phyloP scores from a whole-genome alignment of 2,329 filamentous ascomycete species.

The Trichoderma sp. region DNA sequence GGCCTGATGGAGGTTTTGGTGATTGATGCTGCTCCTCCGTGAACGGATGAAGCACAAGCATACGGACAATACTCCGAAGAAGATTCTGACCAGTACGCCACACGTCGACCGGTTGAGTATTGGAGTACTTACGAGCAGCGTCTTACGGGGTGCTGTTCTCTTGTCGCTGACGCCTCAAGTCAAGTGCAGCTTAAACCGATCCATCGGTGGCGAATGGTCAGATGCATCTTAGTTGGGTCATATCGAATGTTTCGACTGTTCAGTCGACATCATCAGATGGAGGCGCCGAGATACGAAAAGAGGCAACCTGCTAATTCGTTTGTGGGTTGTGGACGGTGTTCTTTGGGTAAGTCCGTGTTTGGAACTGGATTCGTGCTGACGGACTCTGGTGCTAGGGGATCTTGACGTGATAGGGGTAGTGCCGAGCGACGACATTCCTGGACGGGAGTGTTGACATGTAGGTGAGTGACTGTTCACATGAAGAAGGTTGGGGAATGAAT shows the following conservation, averaged over 20 bases:
- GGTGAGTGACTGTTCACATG: too few species aligned
- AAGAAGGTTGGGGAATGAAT: too few species aligned
- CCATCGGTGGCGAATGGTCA: not conserved
- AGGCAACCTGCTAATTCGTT: not conserved
- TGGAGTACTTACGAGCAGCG: too few species aligned
- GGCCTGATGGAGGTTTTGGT: too few species aligned
- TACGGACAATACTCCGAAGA: not conserved
- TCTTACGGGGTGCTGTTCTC: too few species aligned
- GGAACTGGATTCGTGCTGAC: not conserved
- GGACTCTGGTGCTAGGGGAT: not conserved
- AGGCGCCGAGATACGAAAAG: conserved; percentile 15
- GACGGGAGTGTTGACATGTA: too few species aligned
- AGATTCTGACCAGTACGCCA: not conserved
- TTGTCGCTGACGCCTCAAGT: too few species aligned
- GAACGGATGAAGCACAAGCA: not conserved
- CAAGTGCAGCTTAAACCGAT: not conserved
- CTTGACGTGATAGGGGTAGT: not conserved
- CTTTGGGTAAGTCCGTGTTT: too few species aligned
- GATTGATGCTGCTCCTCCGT: too few species aligned
- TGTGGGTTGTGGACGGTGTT: too few species aligned
- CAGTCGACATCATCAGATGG: not conserved
- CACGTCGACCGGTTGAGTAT: not conserved
- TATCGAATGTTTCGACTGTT: not conserved
- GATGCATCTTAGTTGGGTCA: not conserved
- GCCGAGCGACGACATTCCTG: not conserved